phyloP scores from a whole-genome alignment of 768 basidiomycete species.

The Chalciporus pseudorubinellus region DNA sequence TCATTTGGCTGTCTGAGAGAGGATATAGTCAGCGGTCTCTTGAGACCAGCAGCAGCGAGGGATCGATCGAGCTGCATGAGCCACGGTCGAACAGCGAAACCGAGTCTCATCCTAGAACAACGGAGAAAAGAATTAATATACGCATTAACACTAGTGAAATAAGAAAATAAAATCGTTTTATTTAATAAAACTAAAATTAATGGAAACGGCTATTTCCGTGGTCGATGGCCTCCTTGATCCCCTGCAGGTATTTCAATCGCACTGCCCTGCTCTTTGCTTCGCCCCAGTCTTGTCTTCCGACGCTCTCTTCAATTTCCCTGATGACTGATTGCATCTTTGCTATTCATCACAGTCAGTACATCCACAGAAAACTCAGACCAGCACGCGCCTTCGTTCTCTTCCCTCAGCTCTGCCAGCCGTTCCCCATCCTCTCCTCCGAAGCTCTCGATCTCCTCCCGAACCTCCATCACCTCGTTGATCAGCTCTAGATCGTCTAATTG shows the following conservation, averaged over 20 bases:
- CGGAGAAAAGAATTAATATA: no score
- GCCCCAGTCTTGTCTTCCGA: constrained; percentile 54
- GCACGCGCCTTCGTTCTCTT: constrained; percentile 55
- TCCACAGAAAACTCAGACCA: not conserved
- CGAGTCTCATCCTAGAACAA: no score
- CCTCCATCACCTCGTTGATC: constrained; percentile 76
- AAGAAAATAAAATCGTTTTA: no score
- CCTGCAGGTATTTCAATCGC: constrained; percentile 69
- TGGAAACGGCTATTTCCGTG: not conserved
- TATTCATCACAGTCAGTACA: constrained; percentile 26
- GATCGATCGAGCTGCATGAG: not conserved
- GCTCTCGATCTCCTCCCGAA: constrained; percentile 70
- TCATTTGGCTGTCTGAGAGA: not conserved
- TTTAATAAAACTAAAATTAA: not conserved
- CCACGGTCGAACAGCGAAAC: not conserved
- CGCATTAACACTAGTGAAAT: no score
- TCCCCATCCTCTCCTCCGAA: constrained; percentile 43
- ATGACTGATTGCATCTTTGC: constrained; percentile 52
- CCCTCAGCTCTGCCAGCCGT: constrained; percentile 49
- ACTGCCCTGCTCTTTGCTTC: constrained; percentile 58
- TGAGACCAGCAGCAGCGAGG: not conserved
- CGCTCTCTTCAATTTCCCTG: constrained; percentile 44
- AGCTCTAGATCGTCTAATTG: constrained; percentile 67
- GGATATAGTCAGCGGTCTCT: constrained; percentile 10
- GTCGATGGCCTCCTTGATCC: constrained; percentile 44